Evolutionary conservation across 1,139 yeast species (phyloP).

Genomic region (Zhuliangozyma blackwelliae): DNA sequence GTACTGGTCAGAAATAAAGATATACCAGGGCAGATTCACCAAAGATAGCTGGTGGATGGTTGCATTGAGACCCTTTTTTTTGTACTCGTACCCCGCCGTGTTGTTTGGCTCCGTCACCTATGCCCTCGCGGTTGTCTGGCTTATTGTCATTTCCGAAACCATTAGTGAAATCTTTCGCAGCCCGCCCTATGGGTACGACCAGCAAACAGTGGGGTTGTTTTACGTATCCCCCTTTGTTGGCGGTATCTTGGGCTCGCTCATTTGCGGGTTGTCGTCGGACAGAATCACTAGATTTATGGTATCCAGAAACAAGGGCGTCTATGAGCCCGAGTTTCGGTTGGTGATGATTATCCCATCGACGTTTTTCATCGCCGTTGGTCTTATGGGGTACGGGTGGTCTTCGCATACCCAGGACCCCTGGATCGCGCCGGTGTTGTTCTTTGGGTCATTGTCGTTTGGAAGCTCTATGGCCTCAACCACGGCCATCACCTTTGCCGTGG

Average conservation of each 20-base stretch:
- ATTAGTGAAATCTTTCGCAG: constrained; percentile 46
- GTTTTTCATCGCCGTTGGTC: constrained; percentile 42
- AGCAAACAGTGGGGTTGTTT: constrained; percentile 51
- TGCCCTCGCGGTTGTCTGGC: constrained; percentile 59
- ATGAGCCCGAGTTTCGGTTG: constrained; percentile 61
- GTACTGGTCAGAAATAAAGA: constrained; percentile 17
- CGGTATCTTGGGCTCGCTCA: constrained; percentile 53
- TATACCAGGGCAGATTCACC: constrained; percentile 44
- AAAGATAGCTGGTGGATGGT: constrained; percentile 56
- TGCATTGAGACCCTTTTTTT: constrained; percentile 51
- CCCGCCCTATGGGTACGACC: constrained; percentile 44
- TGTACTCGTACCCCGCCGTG: constrained; percentile 49
- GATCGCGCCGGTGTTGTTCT: constrained; percentile 56
- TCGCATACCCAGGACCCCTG: constrained; percentile 45
- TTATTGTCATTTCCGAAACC: constrained; percentile 57
- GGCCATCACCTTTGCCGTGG: constrained; percentile 58
- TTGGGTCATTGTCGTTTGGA: constrained; percentile 57
- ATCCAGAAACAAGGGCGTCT: constrained; percentile 45
- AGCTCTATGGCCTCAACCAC: constrained; percentile 59
- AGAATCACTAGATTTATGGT: constrained; percentile 35
- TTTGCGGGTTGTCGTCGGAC: constrained; percentile 52
- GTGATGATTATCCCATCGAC: constrained; percentile 52
- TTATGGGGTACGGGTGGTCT: constrained; percentile 65
- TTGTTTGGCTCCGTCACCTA: constrained; percentile 52
- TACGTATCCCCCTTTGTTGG: constrained; percentile 58